These are phyloP conservation scores for Aspergillus diversus DNA, from an alignment of 495 filamentous ascomycete species.

Conservation along the genomic window DNA sequence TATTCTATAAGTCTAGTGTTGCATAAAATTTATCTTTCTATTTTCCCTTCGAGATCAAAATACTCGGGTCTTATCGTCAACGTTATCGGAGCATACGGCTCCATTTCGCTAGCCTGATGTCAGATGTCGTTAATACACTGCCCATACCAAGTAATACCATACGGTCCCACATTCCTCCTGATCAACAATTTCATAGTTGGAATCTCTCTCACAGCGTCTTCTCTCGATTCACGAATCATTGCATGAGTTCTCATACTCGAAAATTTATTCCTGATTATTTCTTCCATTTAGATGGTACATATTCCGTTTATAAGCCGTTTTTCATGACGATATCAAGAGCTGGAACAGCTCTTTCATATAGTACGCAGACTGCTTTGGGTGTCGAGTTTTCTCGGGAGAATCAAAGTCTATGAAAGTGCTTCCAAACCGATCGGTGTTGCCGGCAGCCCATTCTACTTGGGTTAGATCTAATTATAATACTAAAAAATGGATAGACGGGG, in stretches of 20 bases:
- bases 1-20: too few species aligned
- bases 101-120: too few species aligned
- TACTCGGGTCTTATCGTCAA: too few species aligned
- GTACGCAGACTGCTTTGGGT: slow-evolving; percentile 50
- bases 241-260: too few species aligned
- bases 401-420: slow-evolving; percentile 48
- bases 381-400: slow-evolving; percentile 47
- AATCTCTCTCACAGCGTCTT: not conserved
- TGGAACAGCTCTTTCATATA: slow-evolving; percentile 47
- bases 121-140: not conserved
- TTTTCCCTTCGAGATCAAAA: too few species aligned
- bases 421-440: slow-evolving; percentile 52
- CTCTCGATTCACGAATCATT: not conserved
- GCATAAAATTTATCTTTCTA: too few species aligned
- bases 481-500: not conserved
- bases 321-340: slow-evolving; percentile 35
- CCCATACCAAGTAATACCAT: not conserved
- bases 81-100: too few species aligned
- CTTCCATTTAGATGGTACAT: not conserved
- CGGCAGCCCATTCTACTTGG: slow-evolving; percentile 50
- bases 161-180: not conserved
- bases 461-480: slow-evolving; percentile 13
- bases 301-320: not conserved
- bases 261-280: not conserved
- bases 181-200: not conserved